These are phyloP conservation scores for Chrysoporthe deuterocubensis DNA, from an alignment of 2,329 filamentous ascomycete genomes.

Conservation along the genomic window DNA sequence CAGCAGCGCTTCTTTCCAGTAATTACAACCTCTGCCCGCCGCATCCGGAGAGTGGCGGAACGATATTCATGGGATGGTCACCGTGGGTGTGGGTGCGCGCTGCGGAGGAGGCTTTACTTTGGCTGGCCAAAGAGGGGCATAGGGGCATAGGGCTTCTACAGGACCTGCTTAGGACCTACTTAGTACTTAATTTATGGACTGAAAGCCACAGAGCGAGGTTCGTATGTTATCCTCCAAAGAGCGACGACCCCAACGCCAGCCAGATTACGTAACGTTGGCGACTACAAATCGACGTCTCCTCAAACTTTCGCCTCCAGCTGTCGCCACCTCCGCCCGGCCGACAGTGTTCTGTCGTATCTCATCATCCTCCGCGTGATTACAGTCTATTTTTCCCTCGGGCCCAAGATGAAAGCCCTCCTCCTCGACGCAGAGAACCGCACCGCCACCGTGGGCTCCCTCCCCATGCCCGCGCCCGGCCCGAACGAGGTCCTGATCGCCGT, in stretches of 20 bases:
- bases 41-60: background rate
- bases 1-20: background rate
- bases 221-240: background rate
- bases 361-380: background rate
- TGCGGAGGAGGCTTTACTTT: background rate
- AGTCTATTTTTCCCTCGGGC: too few relatives aligned
- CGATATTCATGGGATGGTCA: background rate
- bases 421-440: constrained; percentile 28
- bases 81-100: background rate
- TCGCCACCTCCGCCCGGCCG: too few relatives aligned
- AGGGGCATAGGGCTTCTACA: background rate
- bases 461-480: constrained; percentile 35
- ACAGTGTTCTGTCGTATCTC: background rate
- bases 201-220: background rate
- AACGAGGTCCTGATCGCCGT: constrained; percentile 46
- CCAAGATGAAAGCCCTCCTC: constrained; percentile 26
- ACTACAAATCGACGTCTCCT: background rate
- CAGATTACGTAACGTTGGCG: background rate
- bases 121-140: background rate
- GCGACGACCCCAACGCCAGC: background rate
- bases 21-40: background rate
- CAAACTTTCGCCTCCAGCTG: background rate
- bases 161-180: background rate
- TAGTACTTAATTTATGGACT: background rate
- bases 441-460: constrained; percentile 19